phyloP scores from a whole-genome alignment of 2,329 filamentous ascomycete species.

The Fusarium bactridioides region DNA sequence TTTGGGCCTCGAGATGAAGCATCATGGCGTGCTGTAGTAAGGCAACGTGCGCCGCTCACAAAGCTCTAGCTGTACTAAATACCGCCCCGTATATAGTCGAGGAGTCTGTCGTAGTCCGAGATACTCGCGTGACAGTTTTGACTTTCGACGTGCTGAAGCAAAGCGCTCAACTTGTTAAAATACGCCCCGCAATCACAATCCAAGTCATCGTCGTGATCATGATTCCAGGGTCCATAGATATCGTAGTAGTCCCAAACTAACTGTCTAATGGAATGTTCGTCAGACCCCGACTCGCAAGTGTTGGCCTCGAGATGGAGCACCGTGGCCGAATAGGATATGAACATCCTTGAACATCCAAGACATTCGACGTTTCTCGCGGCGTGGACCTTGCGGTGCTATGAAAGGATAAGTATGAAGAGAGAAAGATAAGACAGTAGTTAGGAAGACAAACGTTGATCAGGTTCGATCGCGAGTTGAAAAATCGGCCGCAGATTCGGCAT shows the following conservation, averaged over 20 bases:
- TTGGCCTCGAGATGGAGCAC: constrained; percentile 39
- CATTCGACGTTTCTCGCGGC: constrained; percentile 16
- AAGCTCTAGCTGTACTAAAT: not conserved
- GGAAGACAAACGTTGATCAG: constrained; percentile 11
- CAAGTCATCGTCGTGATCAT: constrained; percentile 9
- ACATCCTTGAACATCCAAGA: constrained; percentile 21
- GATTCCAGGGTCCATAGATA: not conserved
- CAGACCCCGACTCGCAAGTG: constrained; percentile 20
- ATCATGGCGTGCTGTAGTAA: not conserved
- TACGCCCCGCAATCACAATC: constrained; percentile 28
- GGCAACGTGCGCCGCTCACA: fast-evolving
- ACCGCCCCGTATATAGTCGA: fast-evolving
- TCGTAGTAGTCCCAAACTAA: constrained; percentile 31
- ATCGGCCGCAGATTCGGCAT: constrained; percentile 18
- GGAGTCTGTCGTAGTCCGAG: not conserved
- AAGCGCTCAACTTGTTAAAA: constrained; percentile 17
- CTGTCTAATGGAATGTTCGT: not conserved
- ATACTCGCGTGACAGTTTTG: constrained; percentile 18
- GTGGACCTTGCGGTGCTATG: constrained; percentile 33
- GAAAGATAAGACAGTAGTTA: too few species aligned
- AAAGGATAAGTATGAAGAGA: fast-evolving
- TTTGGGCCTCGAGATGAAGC: not conserved
- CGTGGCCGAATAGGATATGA: constrained; percentile 33
- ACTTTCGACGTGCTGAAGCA: constrained; percentile 40
- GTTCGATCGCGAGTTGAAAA: constrained; percentile 15